Base-by-base conservation (phyloP, 108 stramenopile species). In the Aurantiochytrium sp. region DNA sequence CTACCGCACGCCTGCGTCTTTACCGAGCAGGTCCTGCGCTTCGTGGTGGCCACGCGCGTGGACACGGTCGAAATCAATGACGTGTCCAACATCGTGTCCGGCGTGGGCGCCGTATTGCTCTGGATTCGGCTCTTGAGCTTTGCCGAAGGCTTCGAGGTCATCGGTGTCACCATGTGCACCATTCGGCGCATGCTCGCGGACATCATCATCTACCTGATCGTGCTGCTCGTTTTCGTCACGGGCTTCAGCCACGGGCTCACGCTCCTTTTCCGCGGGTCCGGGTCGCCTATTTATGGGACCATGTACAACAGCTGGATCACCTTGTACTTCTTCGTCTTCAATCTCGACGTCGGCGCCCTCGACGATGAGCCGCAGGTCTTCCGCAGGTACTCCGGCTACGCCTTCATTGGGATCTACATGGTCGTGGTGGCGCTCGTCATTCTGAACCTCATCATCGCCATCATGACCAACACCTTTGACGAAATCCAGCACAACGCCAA, bases 381-480 rank as follows among this genome's bases (percentile, higher is more conserved):
- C 36, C 37, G 69, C 21, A 81, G 22, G 69, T 81, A 81, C 42
- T 45, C 27, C 19, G 69, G 69, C 8, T 81, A 81, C 42, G 8
- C 22, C 36, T 81, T 81, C 37, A 22, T 81, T 8, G 69, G 69
- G 19, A 81, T 81, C 22, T 81, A 81, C 69, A 81, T 81, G 69
- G 42, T 81, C 36, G 69, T 81, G 8, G 69, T 81, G 37, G 69
- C 69, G 42, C 69, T 81, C 27, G 69, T 81, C 42, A 81, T 81
- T 81, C 69, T 81, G 0, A 81, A 81, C 22, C 41, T 81, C 1
- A 81, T 81, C 42, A 81, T 81, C 27, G 69, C 69, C 36, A 81
- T 81, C 69, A 81, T 81, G 69, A 81, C 69, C 69, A 81, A 81
- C 69, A 81, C 69, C 41, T 81, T 81, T 45, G 69, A 81, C 22